Conservation (phyloP, 441 rosid species). For the Bocquillonia castaneifolia region DNA sequence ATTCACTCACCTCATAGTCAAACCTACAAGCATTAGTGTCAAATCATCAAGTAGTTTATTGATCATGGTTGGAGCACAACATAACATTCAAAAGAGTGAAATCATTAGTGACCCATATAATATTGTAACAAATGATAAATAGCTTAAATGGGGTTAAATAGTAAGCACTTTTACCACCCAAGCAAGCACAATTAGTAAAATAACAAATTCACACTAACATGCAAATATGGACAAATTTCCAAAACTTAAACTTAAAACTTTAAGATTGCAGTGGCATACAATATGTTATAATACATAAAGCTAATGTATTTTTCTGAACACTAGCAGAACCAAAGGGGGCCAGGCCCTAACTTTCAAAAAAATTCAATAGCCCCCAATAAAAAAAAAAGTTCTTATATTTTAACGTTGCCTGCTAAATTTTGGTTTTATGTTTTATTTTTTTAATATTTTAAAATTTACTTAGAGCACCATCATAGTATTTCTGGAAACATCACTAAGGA, state of each 20-base stretch:
- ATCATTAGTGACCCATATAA: constrained; percentile 20
- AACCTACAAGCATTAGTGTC: constrained; percentile 44
- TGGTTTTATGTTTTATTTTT: too few species aligned
- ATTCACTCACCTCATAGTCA: constrained; percentile 67
- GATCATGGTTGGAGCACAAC: constrained; percentile 28
- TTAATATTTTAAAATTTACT: too few species aligned
- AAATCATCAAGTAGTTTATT: constrained; percentile 20
- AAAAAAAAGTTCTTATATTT: too few species aligned
- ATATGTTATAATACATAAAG: neutral
- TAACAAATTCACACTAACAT: neutral
- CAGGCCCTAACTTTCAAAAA: too few species aligned
- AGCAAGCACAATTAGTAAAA: neutral
- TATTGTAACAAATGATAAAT: neutral
- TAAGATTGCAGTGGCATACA: neutral
- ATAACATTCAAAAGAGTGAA: constrained; percentile 18
- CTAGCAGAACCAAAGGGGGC: too few species aligned
- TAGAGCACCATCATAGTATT: too few species aligned
- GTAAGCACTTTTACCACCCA: neutral
- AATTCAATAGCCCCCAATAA: too few species aligned
- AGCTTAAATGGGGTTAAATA: neutral
- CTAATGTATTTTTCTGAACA: neutral
- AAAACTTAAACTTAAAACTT: neutral
- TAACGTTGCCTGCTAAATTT: too few species aligned
- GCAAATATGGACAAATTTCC: neutral
- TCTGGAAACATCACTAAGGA: too few species aligned